Base-by-base conservation (phyloP, 2,329 filamentous ascomycete species). In the Lachnellula cervina region DNA sequence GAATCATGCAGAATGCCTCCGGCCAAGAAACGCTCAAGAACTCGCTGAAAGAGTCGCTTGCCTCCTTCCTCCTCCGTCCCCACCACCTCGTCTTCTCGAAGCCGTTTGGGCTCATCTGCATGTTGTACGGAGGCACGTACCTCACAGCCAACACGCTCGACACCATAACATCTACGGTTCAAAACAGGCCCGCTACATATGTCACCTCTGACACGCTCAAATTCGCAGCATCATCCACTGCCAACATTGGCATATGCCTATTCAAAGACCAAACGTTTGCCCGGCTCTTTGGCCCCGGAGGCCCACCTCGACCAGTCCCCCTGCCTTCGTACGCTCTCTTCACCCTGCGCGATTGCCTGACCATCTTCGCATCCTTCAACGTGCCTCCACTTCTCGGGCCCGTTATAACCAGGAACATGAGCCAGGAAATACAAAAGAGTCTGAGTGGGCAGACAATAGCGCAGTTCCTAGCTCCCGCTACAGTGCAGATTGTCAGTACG, bases 361-460 rank as follows among this genome's bases (percentile, higher is more conserved):
- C 92, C 51, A 91, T 96, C 65, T 96, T 95, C 71, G 90, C 90
- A 4, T 89, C 84, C 13, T 97, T 97, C 80, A 97, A 97, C 69
- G 76, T 96, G 2, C 93, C 93, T 0, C 82, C 89, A 0, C 68
- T 94, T 2, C 77, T 97, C 9, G 89, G 89, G 0, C 90, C 90
- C 0, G 72, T 76, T 5, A 74, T 96, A 19, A 81, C 79, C 14
- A 73, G 79, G 17, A 75, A 77, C 28, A 67, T 87, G 59, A 74
- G 69, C 49, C 76, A 78, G 54, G 80, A 81, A 59, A 71, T 84
- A 34, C 73, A 83, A 16, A 74, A 68, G 49, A 64, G 57, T 19
- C 60, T 83, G 32, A 78, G 74, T 19, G 82, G 82, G n/a, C 73
- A 79, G 61, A 84, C 82, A 0, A 63, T 87, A 3, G 89, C 90